Percentiles rank a stretch among this genome's conserved stretches.
These are phyloP conservation scores for Sphagnurus paluster DNA, from an alignment of 1,284 basidiomycete species.

Conservation along the genomic window DNA sequence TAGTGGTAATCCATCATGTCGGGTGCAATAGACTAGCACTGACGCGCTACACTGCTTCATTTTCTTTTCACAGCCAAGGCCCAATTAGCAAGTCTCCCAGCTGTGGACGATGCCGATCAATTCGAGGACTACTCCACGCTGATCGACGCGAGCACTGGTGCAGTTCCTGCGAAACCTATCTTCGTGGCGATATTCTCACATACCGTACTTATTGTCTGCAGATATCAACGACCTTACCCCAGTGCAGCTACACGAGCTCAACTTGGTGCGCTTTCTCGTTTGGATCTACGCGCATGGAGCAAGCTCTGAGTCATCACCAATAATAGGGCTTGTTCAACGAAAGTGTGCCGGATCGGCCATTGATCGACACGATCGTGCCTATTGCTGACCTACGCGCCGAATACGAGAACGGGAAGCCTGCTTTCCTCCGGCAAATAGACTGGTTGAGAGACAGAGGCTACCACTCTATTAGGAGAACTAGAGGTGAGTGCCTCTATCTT, in stretches of 20 bases:
- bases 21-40: background rate
- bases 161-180: too few relatives aligned
- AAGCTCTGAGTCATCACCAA: constrained; percentile 2
- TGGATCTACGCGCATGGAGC: background rate
- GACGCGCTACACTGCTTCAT: background rate
- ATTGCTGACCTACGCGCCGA: constrained; percentile 58
- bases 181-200: too few relatives aligned
- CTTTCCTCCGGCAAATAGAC: constrained; percentile 70
- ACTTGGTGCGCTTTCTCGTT: constrained; percentile 34
- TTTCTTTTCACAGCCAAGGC: constrained; percentile 11
- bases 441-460: constrained; percentile 59
- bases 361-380: constrained; percentile 49
- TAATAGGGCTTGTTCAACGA: constrained; percentile 49
- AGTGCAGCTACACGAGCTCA: constrained; percentile 49
- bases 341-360: constrained; percentile 46
- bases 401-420: constrained; percentile 58
- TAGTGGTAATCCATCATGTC: constrained; percentile 3
- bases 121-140: background rate
- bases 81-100: constrained; percentile 17
- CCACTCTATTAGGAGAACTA: constrained; percentile 61
- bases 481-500: constrained; percentile 57
- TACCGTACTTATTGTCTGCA: background rate
- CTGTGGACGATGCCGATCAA: constrained; percentile 15
- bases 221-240: constrained; percentile 22
- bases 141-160: constrained; percentile 9